Percentiles rank a stretch among this genome's conserved stretches.
Conservation (phyloP, 2,329 filamentous ascomycete genomes). For the Teratosphaeriaceae sp. region DNA sequence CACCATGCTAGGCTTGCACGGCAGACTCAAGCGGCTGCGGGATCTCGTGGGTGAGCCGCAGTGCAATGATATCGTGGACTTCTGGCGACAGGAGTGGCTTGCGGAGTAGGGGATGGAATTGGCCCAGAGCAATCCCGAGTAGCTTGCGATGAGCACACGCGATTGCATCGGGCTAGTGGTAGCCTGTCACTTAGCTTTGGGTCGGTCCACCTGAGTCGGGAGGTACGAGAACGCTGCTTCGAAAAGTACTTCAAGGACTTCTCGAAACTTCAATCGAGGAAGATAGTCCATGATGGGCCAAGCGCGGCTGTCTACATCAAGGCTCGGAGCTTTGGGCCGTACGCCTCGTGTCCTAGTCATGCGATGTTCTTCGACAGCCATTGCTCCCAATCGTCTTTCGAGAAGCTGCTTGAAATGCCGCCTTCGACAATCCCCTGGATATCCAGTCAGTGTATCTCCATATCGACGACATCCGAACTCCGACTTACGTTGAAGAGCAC, state of each 20-base stretch:
- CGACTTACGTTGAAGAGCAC: slow-evolving; percentile 66
- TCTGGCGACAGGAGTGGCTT: slow-evolving; percentile 26
- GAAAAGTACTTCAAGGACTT: too few species aligned
- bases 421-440: slow-evolving; percentile 61
- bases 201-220: too few species aligned
- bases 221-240: too few species aligned
- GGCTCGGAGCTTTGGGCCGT: slow-evolving; percentile 7
- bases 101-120: neutral
- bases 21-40: slow-evolving; percentile 19
- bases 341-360: slow-evolving; percentile 29
- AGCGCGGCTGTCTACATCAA: too few species aligned
- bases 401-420: slow-evolving; percentile 73
- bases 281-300: too few species aligned
- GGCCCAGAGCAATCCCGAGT: neutral
- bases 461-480: neutral
- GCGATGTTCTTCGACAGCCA: slow-evolving; percentile 64
- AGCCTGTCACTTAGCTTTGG: too few species aligned
- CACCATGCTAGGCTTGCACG: slow-evolving; percentile 11
- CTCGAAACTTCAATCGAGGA: too few species aligned
- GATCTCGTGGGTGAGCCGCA: slow-evolving; percentile 29
- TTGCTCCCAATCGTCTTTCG: slow-evolving; percentile 73
- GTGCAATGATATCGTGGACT: slow-evolving; percentile 28
- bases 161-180: too few species aligned
- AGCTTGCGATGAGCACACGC: too few species aligned
- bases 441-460: neutral